Base-by-base conservation (phyloP, 2,329 filamentous ascomycete genomes). In the Fusarium sarcochroum region DNA sequence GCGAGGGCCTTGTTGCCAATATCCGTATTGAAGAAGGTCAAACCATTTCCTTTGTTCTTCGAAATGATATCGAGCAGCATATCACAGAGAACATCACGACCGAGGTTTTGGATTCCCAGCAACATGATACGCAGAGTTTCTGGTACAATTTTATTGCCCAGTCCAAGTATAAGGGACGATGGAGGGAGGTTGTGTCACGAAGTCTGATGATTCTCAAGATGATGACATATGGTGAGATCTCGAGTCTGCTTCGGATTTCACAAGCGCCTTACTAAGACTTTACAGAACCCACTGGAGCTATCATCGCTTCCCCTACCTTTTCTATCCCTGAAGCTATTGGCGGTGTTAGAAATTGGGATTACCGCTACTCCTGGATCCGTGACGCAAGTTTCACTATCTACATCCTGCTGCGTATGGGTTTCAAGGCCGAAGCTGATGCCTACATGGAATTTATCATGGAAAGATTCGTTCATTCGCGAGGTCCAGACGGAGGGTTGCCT, bases 391-490 rank as follows among this genome's bases (percentile, higher is more conserved):
- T 93, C 78, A 93, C 90, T 2, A 89, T 93, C 69, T 94, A 94
- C 71, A 90, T 94, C 65, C 84, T 94, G 30, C 85, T 94, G 3
- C 89, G 91, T 15, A 87, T 94, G 76, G 92, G 92, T 7, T 94
- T 93, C 79, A 89, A 84, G 27, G 86, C 89, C 20, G 92, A 94
- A 77, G 91, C 91, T 5, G 90, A 94, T 75, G 89, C 90, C 2
- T 94, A 93, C 77, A 93, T 93, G 85, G 85, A 86, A 54, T 94
- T 93, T 75, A 93, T 94, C 68, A 92, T 87, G 78, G 87, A 92
- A 68, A 86, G 91, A 11, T 88, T 94, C 63, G 82, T 87, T 32
- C 84, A 87, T 62, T 89, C 89, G 2, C 84, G 87, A n/a, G 81
- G 81, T 9, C 76, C 84, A 1, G 86, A 90, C 49, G 87, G 88